Base-by-base conservation (phyloP, 2,329 filamentous ascomycete species). In the Microcyclospora pomicola region DNA sequence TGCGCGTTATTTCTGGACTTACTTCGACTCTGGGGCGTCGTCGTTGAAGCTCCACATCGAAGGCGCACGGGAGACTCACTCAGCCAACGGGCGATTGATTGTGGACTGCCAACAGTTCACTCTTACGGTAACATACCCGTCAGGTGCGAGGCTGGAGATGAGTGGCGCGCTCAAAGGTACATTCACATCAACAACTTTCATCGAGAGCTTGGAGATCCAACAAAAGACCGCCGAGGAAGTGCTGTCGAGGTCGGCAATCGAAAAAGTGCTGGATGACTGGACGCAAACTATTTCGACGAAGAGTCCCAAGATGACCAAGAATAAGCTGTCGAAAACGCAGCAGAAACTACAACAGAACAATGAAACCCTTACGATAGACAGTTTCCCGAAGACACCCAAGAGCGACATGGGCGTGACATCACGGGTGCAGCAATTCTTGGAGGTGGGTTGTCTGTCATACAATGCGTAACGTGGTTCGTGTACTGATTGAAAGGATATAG, bases 121-220 rank as follows among this genome's bases (percentile, higher is more conserved):
- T 52, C 75, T 96, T 40, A 80, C 91, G 5, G 92, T 94, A 56
- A 92, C 83, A 74, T 95, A 88, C 53, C 75, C 82, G 36, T 84
- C 81, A 44, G 81, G 80, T 37, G 82, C 80, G 42, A 85, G 44
- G 37, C 49, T 55, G 29, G 53, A 54, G 32, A 51, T 51, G 41
- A 42, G 68, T n/a, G 88, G 88, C 32, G 76, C 71, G 4, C 64
- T 96, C 16, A 77, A 78, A 35, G 86, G 80, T 1, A 75, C 84
- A 43, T 93, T 94, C 54, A 82, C 92, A 49, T 66, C 65, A 7
- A 73, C 81, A 2, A 47, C 45, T 29, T 85, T 81, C 57, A 80
- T 98, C 42, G 84, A 94, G 44, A 68, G 85, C 42, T 71, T 96
- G 35, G 84, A 94, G 51, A 87, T 96, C 48, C 69, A 77, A 34